phyloP scores from a whole-genome alignment of 257 asterid genomes.

The Avicennia marina region DNA sequence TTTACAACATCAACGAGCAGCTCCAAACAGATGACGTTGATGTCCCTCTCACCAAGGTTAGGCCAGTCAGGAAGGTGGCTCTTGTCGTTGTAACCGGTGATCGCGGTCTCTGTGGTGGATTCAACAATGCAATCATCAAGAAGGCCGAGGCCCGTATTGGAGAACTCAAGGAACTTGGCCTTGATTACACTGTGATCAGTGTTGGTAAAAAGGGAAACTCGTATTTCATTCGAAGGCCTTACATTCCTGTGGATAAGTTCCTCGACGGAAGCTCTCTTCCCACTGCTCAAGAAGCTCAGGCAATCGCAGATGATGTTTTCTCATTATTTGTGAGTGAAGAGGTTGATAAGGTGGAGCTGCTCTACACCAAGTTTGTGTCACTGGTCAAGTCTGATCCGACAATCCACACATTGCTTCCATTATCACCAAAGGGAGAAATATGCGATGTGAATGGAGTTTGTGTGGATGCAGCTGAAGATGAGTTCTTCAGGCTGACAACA shows the following conservation, averaged over 20 bases:
- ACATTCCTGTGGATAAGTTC: too few species aligned
- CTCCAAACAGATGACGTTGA: slow-evolving; percentile 76
- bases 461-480: slow-evolving; percentile 87
- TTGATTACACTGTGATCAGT: slow-evolving; percentile 62
- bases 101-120: slow-evolving; percentile 92
- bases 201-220: slow-evolving; percentile 85
- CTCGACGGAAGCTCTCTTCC: too few species aligned
- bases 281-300: too few species aligned
- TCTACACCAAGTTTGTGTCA: not conserved
- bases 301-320: too few species aligned
- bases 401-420: too few species aligned
- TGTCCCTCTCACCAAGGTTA: slow-evolving; percentile 60
- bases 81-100: slow-evolving; percentile 92
- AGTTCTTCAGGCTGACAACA: slow-evolving; percentile 77
- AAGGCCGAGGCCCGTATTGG: slow-evolving; percentile 62
- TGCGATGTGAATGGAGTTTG: slow-evolving; percentile 29
- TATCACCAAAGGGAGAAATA: too few species aligned
- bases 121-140: slow-evolving; percentile 59
- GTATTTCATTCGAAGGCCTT: slow-evolving; percentile 12
- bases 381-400: too few species aligned
- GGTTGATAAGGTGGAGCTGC: too few species aligned
- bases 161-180: slow-evolving; percentile 59
- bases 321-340: slow-evolving; percentile 4
- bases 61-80: slow-evolving; percentile 87
- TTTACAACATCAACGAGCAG: slow-evolving; percentile 93